A percentile compares a stretch with the other conserved stretches of the same genome.
Conservation (phyloP, 371 early-diverging fungal genomes). For the Circinella minor region DNA sequence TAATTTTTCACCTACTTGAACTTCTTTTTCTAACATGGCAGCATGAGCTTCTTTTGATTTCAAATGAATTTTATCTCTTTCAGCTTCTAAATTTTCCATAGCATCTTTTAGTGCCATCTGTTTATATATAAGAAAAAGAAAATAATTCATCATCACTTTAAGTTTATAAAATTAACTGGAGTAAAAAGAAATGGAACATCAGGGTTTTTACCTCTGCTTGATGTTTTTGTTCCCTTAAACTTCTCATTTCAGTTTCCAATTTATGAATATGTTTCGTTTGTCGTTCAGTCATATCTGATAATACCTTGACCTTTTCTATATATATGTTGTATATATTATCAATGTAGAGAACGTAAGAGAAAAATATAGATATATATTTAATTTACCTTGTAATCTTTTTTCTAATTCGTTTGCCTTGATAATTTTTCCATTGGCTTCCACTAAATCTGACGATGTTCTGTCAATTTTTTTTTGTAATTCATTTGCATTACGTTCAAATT, state of each 20-base stretch:
- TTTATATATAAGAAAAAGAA: neutral
- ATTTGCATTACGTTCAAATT: slow-evolving; percentile 59
- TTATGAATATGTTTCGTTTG: slow-evolving; percentile 68
- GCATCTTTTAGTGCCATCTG: slow-evolving; percentile 25
- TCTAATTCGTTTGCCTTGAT: slow-evolving; percentile 55
- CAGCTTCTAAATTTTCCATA: slow-evolving; percentile 31
- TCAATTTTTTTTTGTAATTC: slow-evolving; percentile 72
- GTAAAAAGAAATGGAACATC: no score
- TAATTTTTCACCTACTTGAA: slow-evolving; percentile 51
- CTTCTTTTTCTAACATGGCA: slow-evolving; percentile 63
- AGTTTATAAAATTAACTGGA: no score
- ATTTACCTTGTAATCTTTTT: slow-evolving; percentile 56
- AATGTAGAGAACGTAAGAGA: no score
- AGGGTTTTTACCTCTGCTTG: slow-evolving; percentile 4
- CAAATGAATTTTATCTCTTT: slow-evolving; percentile 43
- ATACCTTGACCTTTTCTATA: slow-evolving; percentile 54
- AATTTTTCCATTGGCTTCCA: slow-evolving; percentile 61
- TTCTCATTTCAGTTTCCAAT: slow-evolving; percentile 15
- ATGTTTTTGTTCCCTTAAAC: slow-evolving; percentile 9
- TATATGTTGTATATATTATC: neutral
- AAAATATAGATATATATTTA: neutral
- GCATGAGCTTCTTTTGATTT: slow-evolving; percentile 54
- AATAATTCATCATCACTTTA: no score
- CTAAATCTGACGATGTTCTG: slow-evolving; percentile 42
- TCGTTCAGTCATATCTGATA: slow-evolving; percentile 60